Evolutionary conservation across 208 protist species (phyloP).

Genomic region (Crithidia brevicula): DNA sequence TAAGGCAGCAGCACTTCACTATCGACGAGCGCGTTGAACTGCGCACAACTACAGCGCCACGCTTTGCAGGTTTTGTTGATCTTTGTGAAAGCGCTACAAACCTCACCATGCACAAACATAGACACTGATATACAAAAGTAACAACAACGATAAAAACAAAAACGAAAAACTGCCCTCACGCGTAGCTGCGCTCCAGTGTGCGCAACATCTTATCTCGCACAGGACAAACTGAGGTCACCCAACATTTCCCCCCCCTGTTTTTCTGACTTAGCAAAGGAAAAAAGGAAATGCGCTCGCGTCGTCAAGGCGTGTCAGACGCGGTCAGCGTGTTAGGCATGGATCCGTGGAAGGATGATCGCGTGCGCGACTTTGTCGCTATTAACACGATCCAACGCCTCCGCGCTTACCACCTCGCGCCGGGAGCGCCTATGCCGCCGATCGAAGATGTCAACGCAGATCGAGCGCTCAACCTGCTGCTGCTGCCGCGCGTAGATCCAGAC

Average conservation of each 20-base stretch:
- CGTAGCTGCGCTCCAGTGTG: too few relatives aligned
- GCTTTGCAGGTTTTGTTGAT: too few relatives aligned
- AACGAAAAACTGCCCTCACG: too few relatives aligned
- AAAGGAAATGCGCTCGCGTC: constrained; percentile 36
- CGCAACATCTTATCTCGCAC: too few relatives aligned
- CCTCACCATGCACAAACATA: too few relatives aligned
- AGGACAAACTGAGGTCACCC: neutral
- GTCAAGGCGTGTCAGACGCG: constrained; percentile 20
- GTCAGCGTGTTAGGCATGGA: constrained; percentile 61
- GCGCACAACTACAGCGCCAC: too few relatives aligned
- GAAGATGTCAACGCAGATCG: constrained; percentile 63
- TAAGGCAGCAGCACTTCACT: too few relatives aligned
- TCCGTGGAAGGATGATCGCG: constrained; percentile 84
- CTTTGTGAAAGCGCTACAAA: too few relatives aligned
- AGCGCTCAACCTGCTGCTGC: constrained; percentile 64
- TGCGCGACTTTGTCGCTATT: constrained; percentile 81
- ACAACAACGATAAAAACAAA: too few relatives aligned
- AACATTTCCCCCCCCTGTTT: neutral
- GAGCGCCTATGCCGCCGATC: constrained; percentile 47
- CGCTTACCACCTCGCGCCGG: constrained; percentile 60
- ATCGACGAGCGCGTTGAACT: too few relatives aligned
- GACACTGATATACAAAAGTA: too few relatives aligned
- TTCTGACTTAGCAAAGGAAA: neutral
- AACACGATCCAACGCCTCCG: constrained; percentile 86
- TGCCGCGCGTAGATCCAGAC: constrained; percentile 63